A percentile compares a stretch with the other conserved stretches of the same genome.
Conservation (phyloP, 495 filamentous ascomycete species). For the Lasiosphaeriaceae sp. region DNA sequence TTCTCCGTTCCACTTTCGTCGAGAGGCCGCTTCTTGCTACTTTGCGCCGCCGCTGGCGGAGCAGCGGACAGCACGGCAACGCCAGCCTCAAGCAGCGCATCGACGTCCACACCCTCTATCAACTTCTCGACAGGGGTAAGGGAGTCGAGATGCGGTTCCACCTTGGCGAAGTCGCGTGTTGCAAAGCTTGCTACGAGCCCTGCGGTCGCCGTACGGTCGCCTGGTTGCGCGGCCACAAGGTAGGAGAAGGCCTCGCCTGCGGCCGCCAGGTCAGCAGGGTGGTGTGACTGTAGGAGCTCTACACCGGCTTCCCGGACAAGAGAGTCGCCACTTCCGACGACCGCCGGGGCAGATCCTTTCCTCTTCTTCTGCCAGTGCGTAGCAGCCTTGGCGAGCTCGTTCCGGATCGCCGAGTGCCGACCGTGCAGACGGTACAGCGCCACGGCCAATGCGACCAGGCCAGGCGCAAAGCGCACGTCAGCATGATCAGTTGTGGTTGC, state of each 20-base stretch:
- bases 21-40: conserved; percentile 31
- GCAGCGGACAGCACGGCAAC: conserved; percentile 57
- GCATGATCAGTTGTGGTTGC: conserved; percentile 52
- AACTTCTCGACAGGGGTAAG: conserved; percentile 66
- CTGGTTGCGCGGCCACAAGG: conserved; percentile 58
- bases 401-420: conserved; percentile 67
- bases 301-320: conserved; percentile 77
- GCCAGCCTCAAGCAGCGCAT: conserved; percentile 70
- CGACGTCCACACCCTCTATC: conserved; percentile 61
- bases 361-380: conserved; percentile 64
- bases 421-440: conserved; percentile 76
- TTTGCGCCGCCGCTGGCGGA: conserved; percentile 6
- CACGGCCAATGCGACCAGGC: conserved; percentile 77
- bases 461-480: conserved; percentile 78
- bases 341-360: conserved; percentile 35
- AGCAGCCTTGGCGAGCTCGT: conserved; percentile 74
- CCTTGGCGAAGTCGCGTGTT: conserved; percentile 57
- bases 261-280: conserved; percentile 57
- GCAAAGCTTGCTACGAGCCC: conserved; percentile 83
- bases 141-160: conserved; percentile 54
- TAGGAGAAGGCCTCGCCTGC: conserved; percentile 73
- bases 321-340: conserved; percentile 38
- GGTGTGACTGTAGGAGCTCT: conserved; percentile 70
- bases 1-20: conserved; percentile 41
- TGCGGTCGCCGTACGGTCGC: conserved; percentile 63